Evolutionary conservation across 2,329 filamentous ascomycete species (phyloP).

Genomic region (Colletotrichum truncatum): DNA sequence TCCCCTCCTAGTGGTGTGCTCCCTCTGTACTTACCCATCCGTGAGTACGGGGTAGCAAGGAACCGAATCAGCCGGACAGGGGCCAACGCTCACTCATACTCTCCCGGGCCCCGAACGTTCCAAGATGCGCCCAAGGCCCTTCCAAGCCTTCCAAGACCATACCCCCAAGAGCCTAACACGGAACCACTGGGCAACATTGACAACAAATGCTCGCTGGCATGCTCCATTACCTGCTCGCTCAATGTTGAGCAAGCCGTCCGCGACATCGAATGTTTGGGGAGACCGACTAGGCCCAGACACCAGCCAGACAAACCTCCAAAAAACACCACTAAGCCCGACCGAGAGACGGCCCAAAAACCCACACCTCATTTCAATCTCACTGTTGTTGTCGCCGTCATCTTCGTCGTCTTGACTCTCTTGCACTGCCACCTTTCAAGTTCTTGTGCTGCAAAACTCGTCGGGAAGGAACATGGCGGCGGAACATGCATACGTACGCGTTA

Average conservation of each 20-base stretch:
- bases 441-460: not conserved
- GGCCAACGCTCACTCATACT: not conserved
- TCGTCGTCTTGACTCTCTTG: constrained; percentile 12
- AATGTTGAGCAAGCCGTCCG: constrained; percentile 8
- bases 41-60: not conserved
- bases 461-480: constrained; percentile 3
- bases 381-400: not conserved
- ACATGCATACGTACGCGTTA: constrained; percentile 16
- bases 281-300: constrained; percentile 3
- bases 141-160: constrained; percentile 5
- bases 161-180: not conserved
- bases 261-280: constrained; percentile 19
- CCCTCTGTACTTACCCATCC: not conserved
- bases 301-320: not conserved
- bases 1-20: too few relatives aligned
- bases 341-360: not conserved
- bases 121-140: constrained; percentile 15
- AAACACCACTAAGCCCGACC: not conserved
- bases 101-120: constrained; percentile 4
- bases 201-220: not conserved
- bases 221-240: not conserved
- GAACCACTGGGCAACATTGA: not conserved
- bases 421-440: constrained; percentile 18
- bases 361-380: constrained; percentile 8
- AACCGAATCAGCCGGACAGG: not conserved